Base-by-base conservation (phyloP, 768 basidiomycete genomes). In the Clitopilus passeckerianus region DNA sequence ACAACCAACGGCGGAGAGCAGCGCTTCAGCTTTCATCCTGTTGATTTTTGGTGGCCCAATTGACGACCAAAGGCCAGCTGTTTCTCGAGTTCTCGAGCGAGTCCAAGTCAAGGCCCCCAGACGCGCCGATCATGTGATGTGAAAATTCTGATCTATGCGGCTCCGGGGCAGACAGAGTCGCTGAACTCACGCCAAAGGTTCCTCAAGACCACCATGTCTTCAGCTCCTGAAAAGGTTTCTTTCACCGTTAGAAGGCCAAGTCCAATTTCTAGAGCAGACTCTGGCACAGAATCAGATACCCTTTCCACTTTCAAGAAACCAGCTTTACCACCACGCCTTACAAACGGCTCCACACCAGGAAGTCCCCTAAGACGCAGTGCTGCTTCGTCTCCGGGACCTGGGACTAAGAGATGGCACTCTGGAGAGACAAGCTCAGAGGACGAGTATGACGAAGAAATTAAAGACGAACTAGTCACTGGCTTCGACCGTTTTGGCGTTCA, bases 171-270 rank as follows among this genome's bases (percentile, higher is more conserved):
- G 37, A 5, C 14, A 14, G 7, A 35, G n/a, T n/a, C 37, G 3
- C 5, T 41, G 37, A n/a, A 41, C 37, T 41, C 37, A 41, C 3
- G 14, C 37, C n/a, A 30, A 30, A 30, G n/a, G 37, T 50, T n/a
- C n/a, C 3, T 22, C 9, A 20, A 18, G 46, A 50, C 46, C 22
- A 50, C 22, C 16, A 50, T 50, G 46, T 7, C 46, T 50, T 18
- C 64, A 24, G 59, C 61, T 44, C 34, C 64, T 12, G 64, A 67
- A 58, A 82, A 85, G 63, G 81, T 95, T 41, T 95, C 93, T 0
- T 95, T 96, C 72, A 94, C 89, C 1, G 80, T 96, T 59, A 85
- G 91, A 44, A 81, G 91, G 7, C 94, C 94, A 0, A 86, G 85
- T 0, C 88, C 90, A 0, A 68, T 78, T 0, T 87, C 89, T 6